Conservation (phyloP, 2,329 filamentous ascomycete genomes). For the Pseudocercospora ulei region DNA sequence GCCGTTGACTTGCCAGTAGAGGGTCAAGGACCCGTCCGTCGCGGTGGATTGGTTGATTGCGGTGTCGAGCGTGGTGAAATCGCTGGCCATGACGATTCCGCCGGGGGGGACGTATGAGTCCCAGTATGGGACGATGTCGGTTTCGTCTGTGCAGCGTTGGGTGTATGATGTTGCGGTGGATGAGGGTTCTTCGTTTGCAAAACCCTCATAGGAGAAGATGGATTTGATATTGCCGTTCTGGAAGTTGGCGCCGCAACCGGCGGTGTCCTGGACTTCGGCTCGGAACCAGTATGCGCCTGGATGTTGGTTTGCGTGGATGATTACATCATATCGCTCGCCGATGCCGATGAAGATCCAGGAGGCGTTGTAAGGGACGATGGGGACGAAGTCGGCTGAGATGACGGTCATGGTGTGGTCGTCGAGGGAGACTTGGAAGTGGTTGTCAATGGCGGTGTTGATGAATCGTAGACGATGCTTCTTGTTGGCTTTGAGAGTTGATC, state of each 20-base stretch:
- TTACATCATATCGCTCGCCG: constrained; percentile 38
- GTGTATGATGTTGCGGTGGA: constrained; percentile 31
- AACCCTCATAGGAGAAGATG: constrained; percentile 38
- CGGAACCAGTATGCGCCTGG: constrained; percentile 35
- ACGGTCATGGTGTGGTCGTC: constrained; percentile 34
- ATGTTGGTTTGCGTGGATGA: constrained; percentile 35
- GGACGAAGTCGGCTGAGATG: constrained; percentile 35
- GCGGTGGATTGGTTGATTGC: constrained; percentile 29
- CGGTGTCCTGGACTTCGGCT: constrained; percentile 27
- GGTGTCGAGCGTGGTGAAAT: constrained; percentile 27
- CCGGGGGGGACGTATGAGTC: constrained; percentile 32
- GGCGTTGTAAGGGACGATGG: constrained; percentile 30
- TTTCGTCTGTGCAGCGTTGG: constrained; percentile 38
- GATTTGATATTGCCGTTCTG: constrained; percentile 30
- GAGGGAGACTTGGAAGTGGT: constrained; percentile 37
- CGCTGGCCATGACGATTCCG: constrained; percentile 23
- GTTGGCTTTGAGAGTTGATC: constrained; percentile 33
- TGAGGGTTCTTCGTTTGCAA: constrained; percentile 27
- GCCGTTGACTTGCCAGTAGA: constrained; percentile 39
- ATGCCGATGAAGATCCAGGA: constrained; percentile 33
- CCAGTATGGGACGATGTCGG: constrained; percentile 35
- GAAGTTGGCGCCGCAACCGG: constrained; percentile 31
- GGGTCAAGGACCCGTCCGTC: constrained; percentile 27
- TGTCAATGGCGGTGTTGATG: constrained; percentile 42
- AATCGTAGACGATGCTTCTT: constrained; percentile 40